phyloP scores from a whole-genome alignment of 2,329 filamentous ascomycete genomes.

The Sarocladium brachiariae region DNA sequence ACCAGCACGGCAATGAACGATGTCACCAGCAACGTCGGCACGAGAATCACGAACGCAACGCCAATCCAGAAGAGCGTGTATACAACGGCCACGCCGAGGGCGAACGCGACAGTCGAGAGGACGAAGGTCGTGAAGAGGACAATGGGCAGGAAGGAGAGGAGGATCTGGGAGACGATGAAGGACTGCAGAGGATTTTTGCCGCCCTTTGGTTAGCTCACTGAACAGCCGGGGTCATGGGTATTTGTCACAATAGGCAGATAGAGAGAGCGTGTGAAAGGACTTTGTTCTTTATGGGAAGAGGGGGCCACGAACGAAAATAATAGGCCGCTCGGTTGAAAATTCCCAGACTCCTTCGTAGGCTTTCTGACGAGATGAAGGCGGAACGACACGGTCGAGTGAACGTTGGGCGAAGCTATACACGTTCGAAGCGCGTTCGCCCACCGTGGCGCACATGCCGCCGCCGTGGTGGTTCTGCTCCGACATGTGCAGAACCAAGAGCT shows the following conservation, averaged over 20 bases:
- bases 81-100: conserved; percentile 52
- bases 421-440: conserved; percentile 27
- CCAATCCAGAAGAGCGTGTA: conserved; percentile 64
- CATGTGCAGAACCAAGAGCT: no score
- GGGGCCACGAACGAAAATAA: conserved; percentile 56
- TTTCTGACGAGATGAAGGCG: conserved; percentile 52
- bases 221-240: no score
- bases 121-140: conserved; percentile 62
- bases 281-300: no score
- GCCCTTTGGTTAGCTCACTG: not conserved
- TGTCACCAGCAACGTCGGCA: conserved; percentile 62
- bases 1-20: conserved; percentile 54
- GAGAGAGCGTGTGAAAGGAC: no score
- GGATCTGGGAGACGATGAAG: conserved; percentile 58
- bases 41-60: conserved; percentile 58
- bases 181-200: conserved; percentile 37
- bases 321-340: conserved; percentile 58
- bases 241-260: no score
- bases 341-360: conserved; percentile 44
- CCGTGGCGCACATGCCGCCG: conserved; percentile 18
- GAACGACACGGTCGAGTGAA: conserved; percentile 45
- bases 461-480: conserved; percentile 12
- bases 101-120: conserved; percentile 54
- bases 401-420: conserved; percentile 34
- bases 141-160: conserved; percentile 60